Percentiles rank a stretch among this genome's conserved stretches.
phyloP scores from a whole-genome alignment of 2,329 filamentous ascomycete genomes.

The Colletotrichum costaricense region DNA sequence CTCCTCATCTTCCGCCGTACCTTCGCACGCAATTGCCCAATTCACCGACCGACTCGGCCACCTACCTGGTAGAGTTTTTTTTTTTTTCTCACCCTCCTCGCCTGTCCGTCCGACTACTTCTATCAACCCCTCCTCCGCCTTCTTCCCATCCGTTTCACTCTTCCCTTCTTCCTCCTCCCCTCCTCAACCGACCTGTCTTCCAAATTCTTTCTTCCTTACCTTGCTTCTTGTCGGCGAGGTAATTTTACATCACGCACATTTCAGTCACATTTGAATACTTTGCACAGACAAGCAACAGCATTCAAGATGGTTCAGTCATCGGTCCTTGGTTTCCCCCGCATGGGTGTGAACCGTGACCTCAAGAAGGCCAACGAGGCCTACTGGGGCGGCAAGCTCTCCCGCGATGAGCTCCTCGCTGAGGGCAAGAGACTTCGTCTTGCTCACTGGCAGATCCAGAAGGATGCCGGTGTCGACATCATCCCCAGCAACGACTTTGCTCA shows the following conservation, averaged over 20 bases:
- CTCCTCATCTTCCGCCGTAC: neutral
- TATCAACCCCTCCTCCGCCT: constrained; percentile 27
- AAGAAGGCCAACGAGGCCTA: constrained; percentile 99
- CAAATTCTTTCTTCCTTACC: constrained; percentile 19
- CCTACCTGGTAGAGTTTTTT: constrained; percentile 31
- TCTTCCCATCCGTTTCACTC: neutral
- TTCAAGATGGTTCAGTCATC: constrained; percentile 74
- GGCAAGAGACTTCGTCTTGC: constrained; percentile 95
- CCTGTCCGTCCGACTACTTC: constrained; percentile 27
- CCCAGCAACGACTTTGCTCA: constrained; percentile 99
- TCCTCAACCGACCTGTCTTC: constrained; percentile 22
- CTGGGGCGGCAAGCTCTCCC: constrained; percentile 95
- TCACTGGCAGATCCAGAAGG: constrained; percentile 99
- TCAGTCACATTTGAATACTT: constrained; percentile 23
- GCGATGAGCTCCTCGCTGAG: constrained; percentile 90
- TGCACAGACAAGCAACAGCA: constrained; percentile 43
- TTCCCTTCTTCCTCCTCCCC: neutral
- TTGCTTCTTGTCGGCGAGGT: constrained; percentile 32
- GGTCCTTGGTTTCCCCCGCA: constrained; percentile 98
- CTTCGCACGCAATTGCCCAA: constrained; percentile 35
- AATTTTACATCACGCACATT: constrained; percentile 12
- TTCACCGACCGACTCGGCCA: constrained; percentile 29
- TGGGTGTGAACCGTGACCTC: constrained; percentile 98
- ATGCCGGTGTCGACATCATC: constrained; percentile 96
- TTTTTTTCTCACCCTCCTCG: constrained; percentile 1